phyloP scores from a whole-genome alignment of 1,139 yeast species.

The Spathaspora sp. region DNA sequence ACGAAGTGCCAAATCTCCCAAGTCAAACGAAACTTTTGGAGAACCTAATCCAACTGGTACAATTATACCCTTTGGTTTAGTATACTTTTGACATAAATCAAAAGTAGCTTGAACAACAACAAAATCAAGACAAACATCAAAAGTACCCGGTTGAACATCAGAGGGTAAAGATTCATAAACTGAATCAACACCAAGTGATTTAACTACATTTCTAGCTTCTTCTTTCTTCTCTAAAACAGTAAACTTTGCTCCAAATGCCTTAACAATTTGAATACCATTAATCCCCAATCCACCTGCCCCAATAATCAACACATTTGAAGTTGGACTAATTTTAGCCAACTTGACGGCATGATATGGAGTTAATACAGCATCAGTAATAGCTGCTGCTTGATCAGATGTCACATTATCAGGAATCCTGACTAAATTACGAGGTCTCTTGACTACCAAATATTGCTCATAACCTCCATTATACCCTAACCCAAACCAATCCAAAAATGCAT shows the following conservation, averaged over 20 bases:
- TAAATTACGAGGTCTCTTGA: conserved; percentile 27
- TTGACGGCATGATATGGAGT: conserved; percentile 42
- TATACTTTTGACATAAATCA: conserved; percentile 29
- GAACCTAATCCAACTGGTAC: conserved; percentile 42
- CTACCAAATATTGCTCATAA: conserved; percentile 38
- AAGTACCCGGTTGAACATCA: conserved; percentile 21
- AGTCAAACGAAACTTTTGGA: conserved; percentile 23
- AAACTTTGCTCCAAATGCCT: conserved; percentile 28
- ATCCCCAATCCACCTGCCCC: conserved; percentile 50
- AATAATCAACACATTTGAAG: conserved; percentile 33
- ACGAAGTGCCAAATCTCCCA: conserved; percentile 35
- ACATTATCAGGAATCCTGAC: conserved; percentile 41
- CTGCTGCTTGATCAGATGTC: conserved; percentile 38
- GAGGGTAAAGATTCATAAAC: conserved; percentile 24
- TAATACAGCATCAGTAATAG: conserved; percentile 41
- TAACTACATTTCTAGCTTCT: conserved; percentile 28
- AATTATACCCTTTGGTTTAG: conserved; percentile 32
- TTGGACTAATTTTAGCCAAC: conserved; percentile 20
- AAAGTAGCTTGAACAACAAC: conserved; percentile 39
- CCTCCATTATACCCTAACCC: conserved; percentile 46
- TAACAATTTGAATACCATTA: conserved; percentile 40
- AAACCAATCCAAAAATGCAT: conserved; percentile 19
- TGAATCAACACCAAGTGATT: conserved; percentile 36
- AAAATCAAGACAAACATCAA: conserved; percentile 39
- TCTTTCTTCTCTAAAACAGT: conserved; percentile 36